Base-by-base conservation (phyloP, 2,329 filamentous ascomycete species). In the Plenodomus biglobosus region DNA sequence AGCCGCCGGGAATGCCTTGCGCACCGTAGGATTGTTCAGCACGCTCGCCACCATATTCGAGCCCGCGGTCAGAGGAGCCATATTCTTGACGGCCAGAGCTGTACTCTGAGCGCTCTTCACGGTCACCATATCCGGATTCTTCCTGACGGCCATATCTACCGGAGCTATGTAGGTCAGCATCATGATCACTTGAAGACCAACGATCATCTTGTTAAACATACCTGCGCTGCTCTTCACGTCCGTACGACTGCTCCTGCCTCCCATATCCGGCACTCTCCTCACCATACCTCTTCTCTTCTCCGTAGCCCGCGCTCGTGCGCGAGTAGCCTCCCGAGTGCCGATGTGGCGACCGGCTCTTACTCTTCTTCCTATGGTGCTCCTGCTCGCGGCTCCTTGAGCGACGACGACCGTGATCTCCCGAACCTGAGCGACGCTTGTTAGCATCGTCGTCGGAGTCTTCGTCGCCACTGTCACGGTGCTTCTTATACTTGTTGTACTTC, bases 221-320 rank as follows among this genome's bases (percentile, higher is more conserved):
- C 11, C 24, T 32, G n/a, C n/a, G n/a, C 16, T 36, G 27, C 34
- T 50, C 47, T 18, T 50, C 37, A 22, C 47, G 40, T 10, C 50
- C 46, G 16, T 42, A 45, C 16, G 34, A 17, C 24, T 46, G 44
- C 17, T 52, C 38, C 32, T 55, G 48, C 13, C 52, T 46, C 21
- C 52, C 50, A 19, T 45, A 58, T 34, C 55, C 47, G 27, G 38
- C 44, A n/a, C 49, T 44, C 39, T 59, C 44, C 36, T 59, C 44
- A n/a, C 59, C 61, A 38, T 67, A 64, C 24, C 62, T 36, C 20
- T 55, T 48, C 40, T 67, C 64, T 32, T 62, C 48, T 40, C 64
- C 57, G 19, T 63, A 62, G 35, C 53, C 58, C 34, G 48, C 44
- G 35, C 22, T 24, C 22, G 22, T 10, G 22, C 22, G 22, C 22